Conservation (phyloP, 1,284 basidiomycete genomes). For the Psilocybe mexicana region DNA sequence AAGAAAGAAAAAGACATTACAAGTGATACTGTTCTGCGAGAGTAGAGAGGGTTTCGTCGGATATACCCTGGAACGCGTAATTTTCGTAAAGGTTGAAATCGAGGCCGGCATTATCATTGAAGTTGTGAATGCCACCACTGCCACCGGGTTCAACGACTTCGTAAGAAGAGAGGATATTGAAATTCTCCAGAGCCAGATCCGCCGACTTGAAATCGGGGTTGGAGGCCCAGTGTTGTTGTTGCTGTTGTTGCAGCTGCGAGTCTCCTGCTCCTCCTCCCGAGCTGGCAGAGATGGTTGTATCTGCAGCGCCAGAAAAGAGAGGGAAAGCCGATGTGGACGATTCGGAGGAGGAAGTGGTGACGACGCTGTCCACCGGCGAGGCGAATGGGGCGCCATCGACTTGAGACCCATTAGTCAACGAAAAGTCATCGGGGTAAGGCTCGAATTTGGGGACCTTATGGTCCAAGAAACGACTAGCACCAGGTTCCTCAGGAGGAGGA, state of each 20-base stretch:
- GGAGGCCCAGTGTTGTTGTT: constrained; percentile 17
- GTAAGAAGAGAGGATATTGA: constrained; percentile 27
- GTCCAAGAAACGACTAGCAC: constrained; percentile 19
- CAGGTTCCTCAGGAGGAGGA: constrained; percentile 23
- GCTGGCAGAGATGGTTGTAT: neutral
- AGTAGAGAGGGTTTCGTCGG: constrained; percentile 27
- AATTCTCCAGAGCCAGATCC: constrained; percentile 25
- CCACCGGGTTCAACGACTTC: constrained; percentile 24
- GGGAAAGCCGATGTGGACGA: constrained; percentile 32
- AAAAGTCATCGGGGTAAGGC: constrained; percentile 30
- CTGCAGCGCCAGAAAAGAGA: constrained; percentile 18
- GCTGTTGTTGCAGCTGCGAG: neutral
- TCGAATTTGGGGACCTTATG: constrained; percentile 22
- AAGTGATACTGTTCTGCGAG: constrained; percentile 23
- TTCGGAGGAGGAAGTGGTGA: constrained; percentile 22
- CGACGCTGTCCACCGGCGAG: constrained; percentile 32
- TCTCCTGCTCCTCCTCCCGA: neutral
- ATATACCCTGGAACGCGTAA: constrained; percentile 29
- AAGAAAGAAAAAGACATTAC: constrained; percentile 1
- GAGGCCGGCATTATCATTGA: constrained; percentile 27
- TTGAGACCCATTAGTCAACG: constrained; percentile 22
- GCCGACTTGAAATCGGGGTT: constrained; percentile 28
- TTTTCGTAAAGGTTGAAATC: constrained; percentile 35
- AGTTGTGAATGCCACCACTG: constrained; percentile 16
- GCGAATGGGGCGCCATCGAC: constrained; percentile 25